A percentile compares a stretch with the other conserved stretches of the same genome.
phyloP scores from a whole-genome alignment of 164 flowering plant species.

The Piper longum region DNA sequence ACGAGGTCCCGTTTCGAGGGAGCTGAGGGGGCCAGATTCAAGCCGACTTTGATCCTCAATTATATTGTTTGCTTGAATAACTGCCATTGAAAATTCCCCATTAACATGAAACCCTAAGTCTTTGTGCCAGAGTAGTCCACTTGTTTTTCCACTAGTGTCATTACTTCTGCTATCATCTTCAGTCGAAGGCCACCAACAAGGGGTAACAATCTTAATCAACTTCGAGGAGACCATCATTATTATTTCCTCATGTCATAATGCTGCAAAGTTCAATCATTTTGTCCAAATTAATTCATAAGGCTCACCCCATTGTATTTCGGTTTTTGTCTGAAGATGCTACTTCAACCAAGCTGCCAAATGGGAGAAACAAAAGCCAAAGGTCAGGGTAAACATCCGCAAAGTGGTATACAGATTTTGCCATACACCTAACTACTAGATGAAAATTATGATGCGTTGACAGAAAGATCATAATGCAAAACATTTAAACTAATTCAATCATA shows the following conservation, averaged over 20 bases:
- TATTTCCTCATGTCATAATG: constrained; percentile 25
- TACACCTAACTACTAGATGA: too few species aligned
- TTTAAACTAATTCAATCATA: too few species aligned
- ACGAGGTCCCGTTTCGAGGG: constrained; percentile 45
- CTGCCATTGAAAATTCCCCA: constrained; percentile 93
- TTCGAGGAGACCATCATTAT: constrained; percentile 42
- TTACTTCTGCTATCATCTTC: constrained; percentile 30
- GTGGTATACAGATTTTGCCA: too few species aligned
- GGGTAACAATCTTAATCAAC: constrained; percentile 40
- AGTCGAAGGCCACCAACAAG: constrained; percentile 63
- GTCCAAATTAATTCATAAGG: background rate
- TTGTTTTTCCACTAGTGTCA: constrained; percentile 32
- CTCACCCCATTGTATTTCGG: background rate
- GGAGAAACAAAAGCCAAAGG: background rate
- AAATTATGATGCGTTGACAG: too few species aligned
- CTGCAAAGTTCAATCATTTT: constrained; percentile 20
- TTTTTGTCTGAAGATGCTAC: background rate
- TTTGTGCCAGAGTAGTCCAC: constrained; percentile 75
- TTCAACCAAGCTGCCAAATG: constrained; percentile 8
- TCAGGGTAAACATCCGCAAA: too few species aligned
- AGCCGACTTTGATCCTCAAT: constrained; percentile 79
- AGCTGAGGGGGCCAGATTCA: constrained; percentile 79
- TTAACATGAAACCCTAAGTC: constrained; percentile 59
- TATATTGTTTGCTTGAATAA: constrained; percentile 62
- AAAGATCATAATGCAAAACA: too few species aligned